Base-by-base conservation (phyloP, 2,329 filamentous ascomycete species). In the Scortechinia acanthostroma region DNA sequence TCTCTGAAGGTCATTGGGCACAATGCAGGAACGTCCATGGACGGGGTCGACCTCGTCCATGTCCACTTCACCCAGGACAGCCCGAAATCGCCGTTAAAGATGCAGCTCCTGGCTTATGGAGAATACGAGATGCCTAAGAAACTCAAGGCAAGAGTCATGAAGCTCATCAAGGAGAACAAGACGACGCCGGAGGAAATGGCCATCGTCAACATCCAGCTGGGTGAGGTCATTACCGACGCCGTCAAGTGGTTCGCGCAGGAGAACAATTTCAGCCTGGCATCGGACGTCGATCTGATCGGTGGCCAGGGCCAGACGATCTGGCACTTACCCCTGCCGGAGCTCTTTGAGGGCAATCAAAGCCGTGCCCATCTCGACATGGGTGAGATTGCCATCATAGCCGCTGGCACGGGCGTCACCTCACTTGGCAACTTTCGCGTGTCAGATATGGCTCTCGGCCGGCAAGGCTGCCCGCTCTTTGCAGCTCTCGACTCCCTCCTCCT, bases 21-120 rank as follows among this genome's bases (percentile, higher is more conserved):
- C 21, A 52, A 55, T 52, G 37, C 48, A 14, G 54, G 55, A 22
- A 57, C 55, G 15, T 55, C 53, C 14, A 56, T 57, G 55, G 55
- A 57, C 43, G n/a, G 55, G 51, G 25, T 57, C 21, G 55, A 58
- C 43, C 46, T 55, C 28, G 52, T 47, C 4, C 49, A 49, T 42
- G 47, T 55, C 30, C 53, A 55, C 40, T 57, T 51, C 47, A 55
- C 51, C 3, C 55, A 58, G 47, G 51, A 54, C n/a, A 46, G 43
- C 30, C 53, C 53, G 15, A 40, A 43, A 14, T 48, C 52, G 20
- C 52, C 51, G 16, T 47, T 54, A 22, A 48, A 49, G 37, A 51
- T 48, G 46, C 47, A 53, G 42, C 42, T 52, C n/a, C 46, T 52
- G 42, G 47, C 48, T 22, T 49, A 51, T 35, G 53, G 51, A 33